These are phyloP conservation scores for Neurospora tetraspora DNA, from an alignment of 495 filamentous ascomycete species.

Conservation along the genomic window DNA sequence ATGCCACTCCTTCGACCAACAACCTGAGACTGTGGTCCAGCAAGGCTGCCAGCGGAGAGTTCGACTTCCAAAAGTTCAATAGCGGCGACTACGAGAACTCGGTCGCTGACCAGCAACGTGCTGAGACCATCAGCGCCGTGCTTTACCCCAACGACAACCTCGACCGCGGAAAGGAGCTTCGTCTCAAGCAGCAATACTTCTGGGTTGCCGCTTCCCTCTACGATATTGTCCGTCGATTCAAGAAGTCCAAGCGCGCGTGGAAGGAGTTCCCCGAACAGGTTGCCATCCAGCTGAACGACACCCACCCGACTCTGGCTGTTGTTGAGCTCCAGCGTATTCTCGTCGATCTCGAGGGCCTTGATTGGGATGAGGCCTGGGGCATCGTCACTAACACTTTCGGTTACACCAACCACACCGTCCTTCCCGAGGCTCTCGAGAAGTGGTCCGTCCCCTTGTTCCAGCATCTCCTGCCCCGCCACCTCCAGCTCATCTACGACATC, in stretches of 20 bases:
- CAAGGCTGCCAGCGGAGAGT: slow-evolving; percentile 93
- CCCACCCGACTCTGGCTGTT: slow-evolving; percentile 91
- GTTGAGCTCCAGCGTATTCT: slow-evolving; percentile 91
- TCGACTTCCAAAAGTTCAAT: slow-evolving; percentile 99
- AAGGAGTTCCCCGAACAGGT: slow-evolving; percentile 87
- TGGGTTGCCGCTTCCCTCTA: slow-evolving; percentile 96
- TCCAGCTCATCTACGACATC: slow-evolving; percentile 98
- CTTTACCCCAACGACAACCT: slow-evolving; percentile 97
- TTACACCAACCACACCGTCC: slow-evolving; percentile 97
- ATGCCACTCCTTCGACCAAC: slow-evolving; percentile 81
- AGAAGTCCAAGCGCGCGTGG: slow-evolving; percentile 90
- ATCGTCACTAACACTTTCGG: slow-evolving; percentile 67
- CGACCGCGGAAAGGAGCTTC: slow-evolving; percentile 91
- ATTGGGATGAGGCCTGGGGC: slow-evolving; percentile 89
- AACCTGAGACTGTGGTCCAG: slow-evolving; percentile 95
- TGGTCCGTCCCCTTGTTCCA: slow-evolving; percentile 94
- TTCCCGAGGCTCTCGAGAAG: slow-evolving; percentile 95
- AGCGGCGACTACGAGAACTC: slow-evolving; percentile 95
- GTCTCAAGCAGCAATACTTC: slow-evolving; percentile 98
- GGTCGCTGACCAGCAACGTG: slow-evolving; percentile 88
- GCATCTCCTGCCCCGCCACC: slow-evolving; percentile 83
- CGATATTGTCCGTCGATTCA: slow-evolving; percentile 95
- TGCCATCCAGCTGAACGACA: slow-evolving; percentile 97
- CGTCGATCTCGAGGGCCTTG: slow-evolving; percentile 76
- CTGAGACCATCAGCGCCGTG: slow-evolving; percentile 96